Evolutionary conservation across 2,329 filamentous ascomycete genomes (phyloP), one percentile per base, ranked within the genome.

Genomic region (Thielaviopsis populi): DNA sequence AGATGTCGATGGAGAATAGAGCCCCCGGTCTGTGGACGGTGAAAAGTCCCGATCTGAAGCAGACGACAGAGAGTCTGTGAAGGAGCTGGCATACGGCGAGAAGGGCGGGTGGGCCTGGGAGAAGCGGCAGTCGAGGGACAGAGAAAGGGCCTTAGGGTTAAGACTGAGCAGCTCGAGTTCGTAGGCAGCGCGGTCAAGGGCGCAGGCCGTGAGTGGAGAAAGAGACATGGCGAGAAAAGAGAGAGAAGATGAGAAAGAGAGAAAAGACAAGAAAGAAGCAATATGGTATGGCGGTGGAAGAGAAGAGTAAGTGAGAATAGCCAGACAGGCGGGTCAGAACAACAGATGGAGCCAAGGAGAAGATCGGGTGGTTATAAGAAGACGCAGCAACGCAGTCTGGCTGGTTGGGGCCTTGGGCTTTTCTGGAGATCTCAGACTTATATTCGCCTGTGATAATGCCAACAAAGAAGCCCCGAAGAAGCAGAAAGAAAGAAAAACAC

Each of bases 161-260:
- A 40, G 46, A 15, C 61, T 62, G 17, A 62, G 24, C 17, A 53
- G 61, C n/a, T 56, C 43, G 11, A 62, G 46, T 8, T 62, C 43
- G 61, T 62, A 41, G 46, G 46, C 61, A 15, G 61, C 61, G 46
- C 61, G 61, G 48, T 54, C 61, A 41, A 62, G 46, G 61, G 43
- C 48, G 42, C 46, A 62, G 19, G 61, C 46, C n/a, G 56, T 59
- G 37, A 59, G 19, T 11, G 46, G 46, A 59, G 56, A 24, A 43
- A 59, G 22, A 42, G 33, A 59, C 50, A 54, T 54, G 27, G 24
- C 10, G n/a, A 42, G 19, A 41, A 19, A 42, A 22, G 19, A 22
- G 37, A 15, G n/a, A 13, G 17, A n/a, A 11, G 13, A 17, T 0
- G 43, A 24, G n/a, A 7, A 24, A 24, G 11, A 15, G 30, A 59